Base-by-base conservation (phyloP, 768 basidiomycete species). In the Trametes cubensis region DNA sequence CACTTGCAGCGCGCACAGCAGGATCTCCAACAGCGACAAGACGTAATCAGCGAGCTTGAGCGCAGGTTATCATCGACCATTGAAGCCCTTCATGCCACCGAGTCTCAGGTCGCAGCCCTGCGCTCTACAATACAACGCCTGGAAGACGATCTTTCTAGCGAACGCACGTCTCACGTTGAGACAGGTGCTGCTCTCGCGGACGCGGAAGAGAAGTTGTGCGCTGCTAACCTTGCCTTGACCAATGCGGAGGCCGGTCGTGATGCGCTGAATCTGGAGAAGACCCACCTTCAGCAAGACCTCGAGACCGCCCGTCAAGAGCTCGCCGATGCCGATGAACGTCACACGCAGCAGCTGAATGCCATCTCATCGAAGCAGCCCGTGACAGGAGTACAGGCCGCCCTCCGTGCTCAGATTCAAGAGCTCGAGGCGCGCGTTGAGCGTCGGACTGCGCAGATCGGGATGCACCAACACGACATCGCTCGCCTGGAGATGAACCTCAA, bases 391-490 rank as follows among this genome's bases (percentile, higher is more conserved):
- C 81, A 81, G 25, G 78, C 76, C 6, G 77, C 83, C 18, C 76
- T 92, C 41, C 82, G 82, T 41, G 76, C 80, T 11, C 89, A 91
- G 63, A 84, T 93, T 63, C 80, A 83, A 58, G 86, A 90, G 60
- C 83, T 90, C 26, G 87, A 93, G 65, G 74, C 70, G 14, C 84
- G 89, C 8, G 80, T 93, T 26, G 66, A 81, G 63, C 78, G 89
- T 47, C 79, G 86, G 41, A 90, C 85, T 4, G 86, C 91, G 65
- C 88, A 90, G 70, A 86, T 93, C 66, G 87, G 85, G 13, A 80
- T 89, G 54, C 88, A 89, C 58, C 90, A 91, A 62, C 89, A 92
- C 66, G 92, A 93, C 63, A 88, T 88, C 65, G 81, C 82, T 66
- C 83, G 89, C 39, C 75, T 93, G 40, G 91, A 92, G 73, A 86